phyloP scores from a whole-genome alignment of 75 land plant species.

The Azolla pinnata region DNA sequence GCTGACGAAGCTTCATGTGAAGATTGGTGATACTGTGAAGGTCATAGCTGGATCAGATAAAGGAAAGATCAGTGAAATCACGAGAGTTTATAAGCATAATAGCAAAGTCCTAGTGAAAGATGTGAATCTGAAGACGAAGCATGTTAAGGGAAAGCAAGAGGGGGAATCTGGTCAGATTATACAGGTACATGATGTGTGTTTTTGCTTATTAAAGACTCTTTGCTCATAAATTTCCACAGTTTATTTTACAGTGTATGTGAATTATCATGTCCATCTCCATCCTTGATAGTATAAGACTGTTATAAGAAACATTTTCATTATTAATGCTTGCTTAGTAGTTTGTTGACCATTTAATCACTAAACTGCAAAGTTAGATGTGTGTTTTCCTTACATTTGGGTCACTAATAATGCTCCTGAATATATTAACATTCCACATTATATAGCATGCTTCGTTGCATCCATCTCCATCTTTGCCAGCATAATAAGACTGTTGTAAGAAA shows the following conservation, averaged over 20 bases:
- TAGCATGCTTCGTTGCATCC: no score
- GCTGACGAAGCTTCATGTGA: constrained; percentile 81
- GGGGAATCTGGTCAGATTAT: constrained; percentile 87
- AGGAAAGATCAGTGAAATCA: constrained; percentile 79
- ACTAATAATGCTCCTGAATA: no score
- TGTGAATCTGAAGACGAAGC: constrained; percentile 93
- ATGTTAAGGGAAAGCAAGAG: constrained; percentile 75
- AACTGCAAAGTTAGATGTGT: no score
- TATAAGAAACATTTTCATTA: no score
- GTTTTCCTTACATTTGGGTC: no score
- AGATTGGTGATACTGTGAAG: constrained; percentile 88
- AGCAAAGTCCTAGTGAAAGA: constrained; percentile 77
- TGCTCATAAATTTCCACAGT: background rate
- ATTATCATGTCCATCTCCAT: no score
- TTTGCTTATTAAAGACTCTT: background rate
- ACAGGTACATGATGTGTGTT: constrained; percentile 41
- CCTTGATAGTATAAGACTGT: no score
- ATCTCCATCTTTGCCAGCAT: no score
- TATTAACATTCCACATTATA: no score
- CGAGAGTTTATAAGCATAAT: constrained; percentile 53
- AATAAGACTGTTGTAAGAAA: no score
- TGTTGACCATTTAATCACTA: no score
- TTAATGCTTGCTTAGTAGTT: no score
- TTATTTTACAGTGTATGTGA: background rate
- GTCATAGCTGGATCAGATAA: constrained; percentile 78